These are phyloP conservation scores for Teunomyces funiuensis DNA, from an alignment of 805 yeast species.

Conservation along the genomic window DNA sequence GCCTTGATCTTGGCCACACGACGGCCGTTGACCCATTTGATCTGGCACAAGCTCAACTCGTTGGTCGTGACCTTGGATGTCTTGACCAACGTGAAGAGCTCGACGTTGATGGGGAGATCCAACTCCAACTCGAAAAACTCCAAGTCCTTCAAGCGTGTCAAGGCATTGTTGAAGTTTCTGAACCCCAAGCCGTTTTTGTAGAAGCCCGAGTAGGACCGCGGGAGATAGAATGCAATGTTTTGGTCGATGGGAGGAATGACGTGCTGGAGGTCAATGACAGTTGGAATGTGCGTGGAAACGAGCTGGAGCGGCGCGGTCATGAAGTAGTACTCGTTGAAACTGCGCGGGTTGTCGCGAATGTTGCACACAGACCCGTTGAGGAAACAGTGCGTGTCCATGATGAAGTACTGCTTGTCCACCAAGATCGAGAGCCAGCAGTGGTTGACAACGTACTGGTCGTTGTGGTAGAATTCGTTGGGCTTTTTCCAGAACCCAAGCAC, in stretches of 20 bases:
- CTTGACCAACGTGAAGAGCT: constrained; percentile 59
- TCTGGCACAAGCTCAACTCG: constrained; percentile 71
- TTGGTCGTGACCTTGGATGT: constrained; percentile 48
- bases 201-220: constrained; percentile 83
- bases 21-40: constrained; percentile 60
- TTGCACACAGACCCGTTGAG: constrained; percentile 32
- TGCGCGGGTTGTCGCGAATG: constrained; percentile 19
- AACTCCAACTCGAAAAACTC: constrained; percentile 81
- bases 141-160: constrained; percentile 67
- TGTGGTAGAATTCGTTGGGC: constrained; percentile 60
- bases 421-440: constrained; percentile 89
- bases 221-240: constrained; percentile 73
- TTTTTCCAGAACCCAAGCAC: constrained; percentile 82
- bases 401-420: constrained; percentile 73
- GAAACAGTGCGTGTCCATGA: constrained; percentile 60
- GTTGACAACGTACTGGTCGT: constrained; percentile 56
- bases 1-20: constrained; percentile 81
- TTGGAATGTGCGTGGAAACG: constrained; percentile 85
- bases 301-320: constrained; percentile 72
- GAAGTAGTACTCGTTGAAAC: constrained; percentile 63
- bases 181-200: constrained; percentile 59
- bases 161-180: constrained; percentile 68
- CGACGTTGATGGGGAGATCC: constrained; percentile 67
- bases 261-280: constrained; percentile 77
- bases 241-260: constrained; percentile 82